Evolutionary conservation across 129 eudicot genomes (phyloP), one percentile per base, ranked within the genome.

Genomic region (Flaveria linearis): DNA sequence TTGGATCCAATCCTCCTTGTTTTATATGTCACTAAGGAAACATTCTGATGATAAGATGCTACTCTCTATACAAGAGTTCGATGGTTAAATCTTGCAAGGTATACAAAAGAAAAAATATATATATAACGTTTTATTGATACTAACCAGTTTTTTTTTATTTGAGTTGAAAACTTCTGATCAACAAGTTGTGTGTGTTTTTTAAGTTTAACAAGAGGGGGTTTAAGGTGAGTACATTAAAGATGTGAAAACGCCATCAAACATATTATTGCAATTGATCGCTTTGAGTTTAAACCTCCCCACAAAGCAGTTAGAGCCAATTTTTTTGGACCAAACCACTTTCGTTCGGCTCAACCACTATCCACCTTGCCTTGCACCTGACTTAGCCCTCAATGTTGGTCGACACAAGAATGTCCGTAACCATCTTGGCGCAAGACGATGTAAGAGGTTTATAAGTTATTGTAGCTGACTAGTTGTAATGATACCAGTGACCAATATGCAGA

Each of bases 321-420:
- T 91, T 81, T 73, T 85, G 73, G 92, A 74, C 73, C 85, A 83
- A 22, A 87, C 90, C 43, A 85, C 76, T 73, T 81, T 74, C 39
- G 52, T 91, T 42, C 77, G 90, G 71, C 88, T 91, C 30, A 91
- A 91, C 62, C 83, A 85, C 81, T 92, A 92, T 64, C 89, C 91
- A 1, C 91, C 91, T 9, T 92, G 97, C 58, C 92, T 85, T 1
- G 69, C 74, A 25, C 97, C 96, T 16, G 78, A 89, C 70, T 71
- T 92, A n/a, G 88, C 96, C 62, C 89, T 92, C 9, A 94, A 96
- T 20, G 92, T 90, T 42, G 96, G 93, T 2, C 85, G 90, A 12
- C 98, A 92, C 87, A 89, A 88, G 82, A 96, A 90, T 51, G 76
- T 85, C 15, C 86, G 87, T 17, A 63, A 89, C 97, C 23, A 75